Base-by-base conservation (phyloP, 2,329 filamentous ascomycete species). In the Penicillium occitanis region DNA sequence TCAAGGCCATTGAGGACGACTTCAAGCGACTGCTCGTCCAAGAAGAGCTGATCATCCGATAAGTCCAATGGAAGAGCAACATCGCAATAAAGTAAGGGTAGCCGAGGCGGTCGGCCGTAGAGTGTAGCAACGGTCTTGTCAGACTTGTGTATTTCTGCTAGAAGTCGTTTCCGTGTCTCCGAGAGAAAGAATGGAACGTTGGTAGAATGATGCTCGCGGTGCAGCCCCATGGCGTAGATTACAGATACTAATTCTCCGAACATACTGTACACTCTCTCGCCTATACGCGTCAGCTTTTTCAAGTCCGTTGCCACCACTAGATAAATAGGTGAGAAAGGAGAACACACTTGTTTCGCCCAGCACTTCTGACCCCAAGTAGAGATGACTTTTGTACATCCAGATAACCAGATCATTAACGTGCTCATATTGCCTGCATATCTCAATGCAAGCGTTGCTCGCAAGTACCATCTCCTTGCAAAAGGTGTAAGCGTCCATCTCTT, bases 91-190 rank as follows among this genome's bases (percentile, higher is more conserved):
- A 69, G 68, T 58, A 69, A 70, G 14, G 70, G 70, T 19, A 75
- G 68, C 3, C 71, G 66, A 2, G 73, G 73, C 8, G 74, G 73
- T 40, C 74, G 69, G 19, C 73, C 73, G 10, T 73, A 62, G 33
- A 75, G 70, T 5, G 71, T 74, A 8, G 74, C 69, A 7, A 73
- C 64, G 10, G 67, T 71, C 64, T 74, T 76, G 61, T 76, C 74
- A 6, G 69, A 60, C 37, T 67, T 70, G 55, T 74, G 72, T 22
- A 71, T 68, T 5, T 67, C 65, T 14, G 72, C 69, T 63, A 75
- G 71, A 6, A 71, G 67, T 51, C 72, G 67, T 58, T 71, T 73
- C 28, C 73, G 70, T 28, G 71, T 70, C 46, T 76, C 70, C 3
- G 63, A 68, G 28, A 75, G 67, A 42, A 73, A 75, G 19, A 74